Evolutionary conservation across 2,329 filamentous ascomycete genomes (phyloP).

Genomic region (Colletotrichum karsti): DNA sequence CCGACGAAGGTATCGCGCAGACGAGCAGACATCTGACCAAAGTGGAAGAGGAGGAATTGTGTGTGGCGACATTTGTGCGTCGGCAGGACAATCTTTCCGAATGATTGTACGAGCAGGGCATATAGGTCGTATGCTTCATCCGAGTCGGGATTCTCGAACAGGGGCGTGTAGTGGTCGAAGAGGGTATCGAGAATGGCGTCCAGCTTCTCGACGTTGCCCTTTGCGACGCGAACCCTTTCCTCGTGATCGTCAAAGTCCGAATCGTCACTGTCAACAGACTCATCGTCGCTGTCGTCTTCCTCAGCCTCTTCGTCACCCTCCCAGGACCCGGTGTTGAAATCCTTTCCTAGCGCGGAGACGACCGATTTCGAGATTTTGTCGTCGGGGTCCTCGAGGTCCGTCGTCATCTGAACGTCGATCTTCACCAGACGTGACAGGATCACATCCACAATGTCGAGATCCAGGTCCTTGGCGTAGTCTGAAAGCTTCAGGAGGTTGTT

Average conservation of each 20-base stretch:
- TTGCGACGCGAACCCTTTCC: conserved; percentile 74
- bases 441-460: conserved; percentile 81
- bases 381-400: conserved; percentile 91
- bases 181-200: conserved; percentile 89
- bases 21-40: conserved; percentile 81
- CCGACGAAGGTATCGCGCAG: conserved; percentile 86
- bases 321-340: conserved; percentile 45
- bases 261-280: conserved; percentile 77
- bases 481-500: conserved; percentile 83
- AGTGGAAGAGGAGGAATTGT: conserved; percentile 96
- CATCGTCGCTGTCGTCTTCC: conserved; percentile 73
- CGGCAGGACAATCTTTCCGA: conserved; percentile 86
- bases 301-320: conserved; percentile 65
- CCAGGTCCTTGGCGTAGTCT: conserved; percentile 80
- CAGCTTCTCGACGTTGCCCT: conserved; percentile 88
- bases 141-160: conserved; percentile 74
- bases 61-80: conserved; percentile 93
- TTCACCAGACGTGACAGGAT: conserved; percentile 90
- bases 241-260: conserved; percentile 70
- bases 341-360: conserved; percentile 58
- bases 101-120: conserved; percentile 83
- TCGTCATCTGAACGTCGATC: conserved; percentile 94
- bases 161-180: conserved; percentile 82
- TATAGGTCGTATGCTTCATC: conserved; percentile 77
- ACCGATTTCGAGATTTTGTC: conserved; percentile 84